A percentile compares a stretch with the other conserved stretches of the same genome.
phyloP scores from a whole-genome alignment of 805 yeast species.

The Wickerhamiella occidentalis region DNA sequence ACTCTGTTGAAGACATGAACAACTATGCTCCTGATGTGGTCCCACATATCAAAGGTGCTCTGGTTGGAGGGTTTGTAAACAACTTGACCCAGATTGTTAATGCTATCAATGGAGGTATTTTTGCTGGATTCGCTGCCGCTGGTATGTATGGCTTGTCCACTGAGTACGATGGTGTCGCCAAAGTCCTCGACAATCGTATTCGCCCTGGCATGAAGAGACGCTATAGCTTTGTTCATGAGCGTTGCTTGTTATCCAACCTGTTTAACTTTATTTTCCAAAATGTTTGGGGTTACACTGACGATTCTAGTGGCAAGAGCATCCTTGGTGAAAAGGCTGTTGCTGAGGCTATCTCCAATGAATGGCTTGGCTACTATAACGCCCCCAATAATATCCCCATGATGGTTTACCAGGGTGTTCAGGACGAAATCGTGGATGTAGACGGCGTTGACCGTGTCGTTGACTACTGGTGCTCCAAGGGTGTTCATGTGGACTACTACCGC shows the following conservation, averaged over 20 bases:
- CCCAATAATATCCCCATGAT: conserved; percentile 15
- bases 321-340: neutral
- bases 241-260: conserved; percentile 16
- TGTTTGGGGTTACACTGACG: conserved; percentile 18
- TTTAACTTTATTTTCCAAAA: conserved; percentile 17
- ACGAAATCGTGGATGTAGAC: conserved; percentile 18
- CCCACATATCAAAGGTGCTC: conserved; percentile 10
- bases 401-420: conserved; percentile 20
- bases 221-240: conserved; percentile 15
- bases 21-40: conserved; percentile 22
- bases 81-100: conserved; percentile 16
- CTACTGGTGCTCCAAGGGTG: conserved; percentile 6
- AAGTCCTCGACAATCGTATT: conserved; percentile 12
- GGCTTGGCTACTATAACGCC: conserved; percentile 16
- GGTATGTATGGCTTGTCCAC: conserved; percentile 21
- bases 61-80: conserved; percentile 12
- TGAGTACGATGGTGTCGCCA: conserved; percentile 18
- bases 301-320: conserved; percentile 7
- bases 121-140: conserved; percentile 21
- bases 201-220: conserved; percentile 13
- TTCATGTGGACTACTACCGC: conserved; percentile 9
- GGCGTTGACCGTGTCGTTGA: conserved; percentile 16
- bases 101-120: conserved; percentile 15
- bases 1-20: conserved; percentile 23
- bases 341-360: conserved; percentile 12